phyloP scores from a whole-genome alignment of 2,329 filamentous ascomycete genomes.

The Xylariales sp. region DNA sequence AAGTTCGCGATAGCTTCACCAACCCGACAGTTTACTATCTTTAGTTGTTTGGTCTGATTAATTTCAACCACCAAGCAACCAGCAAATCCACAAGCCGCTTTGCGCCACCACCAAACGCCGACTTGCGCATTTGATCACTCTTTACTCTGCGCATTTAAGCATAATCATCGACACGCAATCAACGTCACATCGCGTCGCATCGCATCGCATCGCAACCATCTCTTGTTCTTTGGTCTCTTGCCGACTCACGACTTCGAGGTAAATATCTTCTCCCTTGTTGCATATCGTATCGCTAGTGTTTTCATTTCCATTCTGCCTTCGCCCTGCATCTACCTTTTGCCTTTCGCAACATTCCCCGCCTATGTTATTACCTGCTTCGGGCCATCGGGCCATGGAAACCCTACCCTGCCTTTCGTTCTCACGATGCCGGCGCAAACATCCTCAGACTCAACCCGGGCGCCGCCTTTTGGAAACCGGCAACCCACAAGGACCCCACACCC shows the following conservation, averaged over 20 bases:
- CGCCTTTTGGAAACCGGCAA: constrained; percentile 30
- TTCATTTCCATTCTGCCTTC: neutral
- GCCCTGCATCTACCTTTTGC: too few species aligned
- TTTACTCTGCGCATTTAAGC: neutral
- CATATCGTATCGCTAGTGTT: neutral
- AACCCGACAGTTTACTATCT: constrained; percentile 5
- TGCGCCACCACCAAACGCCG: neutral
- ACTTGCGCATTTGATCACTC: neutral
- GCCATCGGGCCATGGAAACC: too few species aligned
- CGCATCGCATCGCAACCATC: constrained; percentile 37
- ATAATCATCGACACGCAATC: neutral
- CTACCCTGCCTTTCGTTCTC: too few species aligned
- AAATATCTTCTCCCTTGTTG: neutral
- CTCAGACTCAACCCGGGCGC: neutral
- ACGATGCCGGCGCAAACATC: too few species aligned
- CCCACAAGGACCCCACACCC: constrained; percentile 12
- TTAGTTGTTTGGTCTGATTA: constrained; percentile 20
- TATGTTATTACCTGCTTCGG: too few species aligned
- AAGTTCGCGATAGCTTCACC: constrained; percentile 11
- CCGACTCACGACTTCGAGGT: neutral
- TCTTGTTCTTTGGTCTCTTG: neutral
- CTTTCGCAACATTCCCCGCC: too few species aligned
- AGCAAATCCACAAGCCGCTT: constrained; percentile 2
- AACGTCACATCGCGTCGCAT: constrained; percentile 37
- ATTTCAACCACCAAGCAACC: constrained; percentile 20